Conservation (phyloP, 768 basidiomycete genomes). For the Suillus discolor region DNA sequence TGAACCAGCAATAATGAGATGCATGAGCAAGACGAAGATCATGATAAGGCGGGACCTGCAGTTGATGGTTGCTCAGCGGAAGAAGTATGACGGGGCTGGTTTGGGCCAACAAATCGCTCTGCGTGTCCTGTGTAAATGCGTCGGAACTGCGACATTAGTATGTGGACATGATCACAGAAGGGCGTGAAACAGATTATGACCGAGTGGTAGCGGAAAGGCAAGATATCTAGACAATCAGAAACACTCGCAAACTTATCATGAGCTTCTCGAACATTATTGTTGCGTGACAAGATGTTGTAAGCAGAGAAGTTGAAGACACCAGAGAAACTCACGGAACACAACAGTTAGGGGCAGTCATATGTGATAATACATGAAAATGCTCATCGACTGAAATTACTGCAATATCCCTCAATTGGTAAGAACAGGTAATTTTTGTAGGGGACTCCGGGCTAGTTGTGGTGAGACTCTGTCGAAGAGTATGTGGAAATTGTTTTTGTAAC, state of each 20-base stretch:
- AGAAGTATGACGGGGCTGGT: neutral
- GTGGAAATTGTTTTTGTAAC: neutral
- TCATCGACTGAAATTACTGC: too few relatives aligned
- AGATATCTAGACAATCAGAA: neutral
- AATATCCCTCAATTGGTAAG: neutral
- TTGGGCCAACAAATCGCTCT: neutral
- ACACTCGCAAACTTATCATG: neutral
- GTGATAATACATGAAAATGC: neutral
- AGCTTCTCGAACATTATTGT: neutral
- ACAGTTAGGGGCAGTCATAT: neutral
- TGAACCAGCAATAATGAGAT: neutral
- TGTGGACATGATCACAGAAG: neutral
- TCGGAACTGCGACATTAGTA: neutral
- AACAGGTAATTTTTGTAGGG: neutral
- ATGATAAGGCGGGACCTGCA: neutral
- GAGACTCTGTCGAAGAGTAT: neutral
- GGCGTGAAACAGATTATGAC: neutral
- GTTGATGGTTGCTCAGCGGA: neutral
- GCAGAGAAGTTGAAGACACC: neutral
- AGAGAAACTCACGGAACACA: neutral
- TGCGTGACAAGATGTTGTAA: neutral
- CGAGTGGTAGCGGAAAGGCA: neutral
- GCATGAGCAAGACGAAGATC: neutral
- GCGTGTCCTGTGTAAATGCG: neutral
- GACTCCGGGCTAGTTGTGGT: neutral